Evolutionary conservation across 768 basidiomycete species (phyloP), one percentile per base, ranked within the genome.

Genomic region (Boletus rubropictus): DNA sequence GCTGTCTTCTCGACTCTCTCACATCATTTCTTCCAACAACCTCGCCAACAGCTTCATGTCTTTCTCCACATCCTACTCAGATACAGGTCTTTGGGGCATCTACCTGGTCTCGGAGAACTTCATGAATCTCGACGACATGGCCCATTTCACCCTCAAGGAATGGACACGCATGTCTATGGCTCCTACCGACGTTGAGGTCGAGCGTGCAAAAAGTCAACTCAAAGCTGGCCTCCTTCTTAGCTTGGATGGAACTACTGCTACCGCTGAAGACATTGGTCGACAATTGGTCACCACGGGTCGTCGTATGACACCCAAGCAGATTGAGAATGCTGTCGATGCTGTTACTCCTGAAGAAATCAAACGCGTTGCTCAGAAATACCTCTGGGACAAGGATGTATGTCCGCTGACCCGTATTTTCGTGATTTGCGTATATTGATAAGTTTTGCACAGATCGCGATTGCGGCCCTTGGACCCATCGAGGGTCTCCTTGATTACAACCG

Each of bases 1-100:
- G 44, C 82, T 95, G 53, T 92, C 89, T 50, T 96, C 92, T 42
- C 82, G 86, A 42, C 84, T 99, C 45, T 89, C 88, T 21, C 87
- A 94, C 68, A 86, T 92, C 67, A 78, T 98, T 60, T 89, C 91
- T 31, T 75, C 78, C 44, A 84, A 97, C 79, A 89, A 90, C 77
- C 90, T 98, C 64, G 96, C 96, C 62, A 99, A 98, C 77, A 91
- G 87, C 49, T 99, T 89, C 86, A 95, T 97, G 90, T 90, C 88
- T 44, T 99, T 98, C 84, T 95, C 92, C 15, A 98, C 95, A 2
- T 91, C 88, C 6, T 99, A 99, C 76, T 92, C 93, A 6, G 96
- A 99, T 69, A 98, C 94, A 17, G 96, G 96, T 48, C 82, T 98
- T 28, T 99, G 95, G 96, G 95, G 95, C 59, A 91, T 97, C 69